A percentile compares a stretch with the other conserved stretches of the same genome.
Evolutionary conservation across 2,329 filamentous ascomycete species (phyloP).

Genomic region (Pestalotiopsis sp.): DNA sequence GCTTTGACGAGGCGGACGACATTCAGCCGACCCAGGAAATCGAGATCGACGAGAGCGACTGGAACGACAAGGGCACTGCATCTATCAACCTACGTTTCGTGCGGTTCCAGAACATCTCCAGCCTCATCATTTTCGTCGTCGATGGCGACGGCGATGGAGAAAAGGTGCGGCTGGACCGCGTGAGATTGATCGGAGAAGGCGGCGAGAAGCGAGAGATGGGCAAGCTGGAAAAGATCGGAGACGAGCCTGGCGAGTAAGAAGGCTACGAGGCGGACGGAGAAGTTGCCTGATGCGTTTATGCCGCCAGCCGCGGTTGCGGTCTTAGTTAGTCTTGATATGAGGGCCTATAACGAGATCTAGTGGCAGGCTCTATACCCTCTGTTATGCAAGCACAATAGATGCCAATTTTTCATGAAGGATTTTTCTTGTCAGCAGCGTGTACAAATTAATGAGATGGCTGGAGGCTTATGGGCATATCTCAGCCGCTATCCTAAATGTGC

Average conservation of each 20-base stretch:
- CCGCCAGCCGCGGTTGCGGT: conserved; percentile 16
- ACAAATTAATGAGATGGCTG: not conserved
- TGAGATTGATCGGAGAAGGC: conserved; percentile 82
- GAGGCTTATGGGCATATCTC: not conserved
- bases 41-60: conserved; percentile 73
- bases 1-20: conserved; percentile 93
- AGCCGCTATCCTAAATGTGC: not conserved
- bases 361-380: conserved; percentile 10
- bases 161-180: conserved; percentile 79
- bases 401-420: not conserved
- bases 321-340: conserved; percentile 1
- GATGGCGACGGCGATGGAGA: conserved; percentile 83
- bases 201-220: conserved; percentile 93
- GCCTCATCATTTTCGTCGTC: conserved; percentile 83
- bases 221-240: conserved; percentile 91
- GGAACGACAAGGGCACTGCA: conserved; percentile 78
- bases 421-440: not conserved
- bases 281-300: not conserved
- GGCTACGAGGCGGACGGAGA: not conserved
- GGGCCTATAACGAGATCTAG: conserved; percentile 4
- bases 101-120: conserved; percentile 94
- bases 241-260: conserved; percentile 65
- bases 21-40: conserved; percentile 79
- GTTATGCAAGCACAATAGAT: not conserved
- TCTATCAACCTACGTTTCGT: conserved; percentile 81